phyloP scores from a whole-genome alignment of 129 eudicot genomes.

The Solidago caesia region DNA sequence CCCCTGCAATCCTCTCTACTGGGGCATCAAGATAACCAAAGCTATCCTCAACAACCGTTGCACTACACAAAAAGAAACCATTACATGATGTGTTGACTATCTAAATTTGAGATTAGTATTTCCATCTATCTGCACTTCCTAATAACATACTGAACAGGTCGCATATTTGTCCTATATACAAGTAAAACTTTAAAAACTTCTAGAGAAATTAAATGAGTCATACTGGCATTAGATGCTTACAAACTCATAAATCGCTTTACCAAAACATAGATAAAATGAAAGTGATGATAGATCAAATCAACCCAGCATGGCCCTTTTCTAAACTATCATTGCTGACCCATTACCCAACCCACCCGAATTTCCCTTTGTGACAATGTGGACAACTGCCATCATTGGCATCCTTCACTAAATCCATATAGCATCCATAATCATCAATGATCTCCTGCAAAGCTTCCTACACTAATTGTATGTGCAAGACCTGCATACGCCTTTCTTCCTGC shows the following conservation, averaged over 20 bases:
- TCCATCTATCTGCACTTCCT: neutral
- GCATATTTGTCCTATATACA: neutral
- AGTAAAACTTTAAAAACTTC: no score
- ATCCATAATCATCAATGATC: no score
- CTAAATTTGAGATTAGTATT: neutral
- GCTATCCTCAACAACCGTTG: conserved; percentile 90
- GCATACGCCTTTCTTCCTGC: no score
- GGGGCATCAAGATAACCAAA: conserved; percentile 95
- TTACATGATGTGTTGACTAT: neutral
- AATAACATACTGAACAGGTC: neutral
- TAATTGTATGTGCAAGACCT: no score
- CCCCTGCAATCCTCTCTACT: conserved; percentile 91
- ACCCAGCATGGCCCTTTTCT: neutral
- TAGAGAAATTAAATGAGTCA: neutral
- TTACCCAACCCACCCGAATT: neutral
- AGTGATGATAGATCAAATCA: neutral
- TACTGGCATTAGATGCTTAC: neutral
- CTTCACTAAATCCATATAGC: no score
- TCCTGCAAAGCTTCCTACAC: no score
- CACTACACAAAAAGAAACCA: conserved; percentile 41
- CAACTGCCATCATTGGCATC: no score
- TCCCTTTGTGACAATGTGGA: neutral
- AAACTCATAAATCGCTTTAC: neutral
- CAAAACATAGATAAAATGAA: neutral
- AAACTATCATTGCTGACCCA: neutral